Conservation (phyloP, 305 asterid genomes). For the Fraxinus ornus region DNA sequence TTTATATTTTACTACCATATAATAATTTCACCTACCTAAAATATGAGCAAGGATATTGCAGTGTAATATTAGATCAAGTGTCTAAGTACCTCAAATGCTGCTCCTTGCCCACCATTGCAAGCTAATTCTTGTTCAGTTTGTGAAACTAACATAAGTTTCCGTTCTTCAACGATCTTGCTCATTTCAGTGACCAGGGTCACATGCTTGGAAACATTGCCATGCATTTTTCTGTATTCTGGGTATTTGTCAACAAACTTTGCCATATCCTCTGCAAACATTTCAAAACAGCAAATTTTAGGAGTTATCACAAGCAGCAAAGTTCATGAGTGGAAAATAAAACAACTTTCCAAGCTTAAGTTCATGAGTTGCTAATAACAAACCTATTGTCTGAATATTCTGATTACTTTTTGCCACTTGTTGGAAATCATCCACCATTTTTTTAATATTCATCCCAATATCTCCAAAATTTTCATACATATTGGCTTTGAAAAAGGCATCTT, state of each 20-base stretch:
- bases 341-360: conserved; percentile 18
- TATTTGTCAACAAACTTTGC: conserved; percentile 98
- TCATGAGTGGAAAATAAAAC: conserved; percentile 13
- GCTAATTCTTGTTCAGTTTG: conserved; percentile 98
- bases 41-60: conserved; percentile 5
- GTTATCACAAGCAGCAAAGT: conserved; percentile 12
- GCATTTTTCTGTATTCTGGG: conserved; percentile 93
- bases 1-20: conserved; percentile 7
- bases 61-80: conserved; percentile 19
- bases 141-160: conserved; percentile 91
- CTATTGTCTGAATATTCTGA: conserved; percentile 97
- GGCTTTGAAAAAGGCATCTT: conserved; percentile 89
- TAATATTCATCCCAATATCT: conserved; percentile 96
- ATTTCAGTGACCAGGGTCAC: conserved; percentile 95
- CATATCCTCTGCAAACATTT: conserved; percentile 86
- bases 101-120: conserved; percentile 99
- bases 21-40: background rate
- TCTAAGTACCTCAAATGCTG: conserved; percentile 84
- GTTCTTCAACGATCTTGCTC: conserved; percentile 97
- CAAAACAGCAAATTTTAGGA: conserved; percentile 21
- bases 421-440: conserved; percentile 93
- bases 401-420: conserved; percentile 93
- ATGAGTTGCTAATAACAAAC: conserved; percentile 42
- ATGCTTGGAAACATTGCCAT: conserved; percentile 98
- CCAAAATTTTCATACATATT: conserved; percentile 96